Conservation (phyloP, 2,329 filamentous ascomycete species). For the Neonectria sp. region DNA sequence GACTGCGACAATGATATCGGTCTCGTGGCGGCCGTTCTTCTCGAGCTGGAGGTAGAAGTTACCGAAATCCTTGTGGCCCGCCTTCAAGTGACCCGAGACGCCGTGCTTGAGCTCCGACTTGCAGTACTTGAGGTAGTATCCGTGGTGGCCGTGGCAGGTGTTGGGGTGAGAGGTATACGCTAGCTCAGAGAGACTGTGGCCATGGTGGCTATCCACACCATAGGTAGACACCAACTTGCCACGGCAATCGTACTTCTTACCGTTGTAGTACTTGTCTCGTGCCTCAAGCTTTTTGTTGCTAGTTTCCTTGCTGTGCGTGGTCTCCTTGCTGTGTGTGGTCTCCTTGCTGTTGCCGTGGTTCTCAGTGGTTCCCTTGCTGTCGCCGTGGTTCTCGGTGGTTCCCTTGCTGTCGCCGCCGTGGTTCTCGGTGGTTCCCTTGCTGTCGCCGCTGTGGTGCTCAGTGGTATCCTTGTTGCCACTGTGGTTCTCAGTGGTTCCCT, state of each 20-base stretch:
- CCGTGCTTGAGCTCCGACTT: conserved; percentile 34
- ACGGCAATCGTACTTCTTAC: conserved; percentile 28
- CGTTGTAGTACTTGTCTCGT: conserved; percentile 42
- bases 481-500: too few species aligned
- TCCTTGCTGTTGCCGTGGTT: too few species aligned
- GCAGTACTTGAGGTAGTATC: conserved; percentile 34
- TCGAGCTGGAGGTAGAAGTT: conserved; percentile 37
- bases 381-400: too few species aligned
- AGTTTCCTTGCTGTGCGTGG: too few species aligned
- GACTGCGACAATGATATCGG: conserved; percentile 35
- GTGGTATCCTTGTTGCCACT: too few species aligned
- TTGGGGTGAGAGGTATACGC: conserved; percentile 30
- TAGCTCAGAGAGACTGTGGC: conserved; percentile 29
- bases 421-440: too few species aligned
- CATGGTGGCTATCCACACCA: conserved; percentile 22
- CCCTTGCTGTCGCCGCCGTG: too few species aligned
- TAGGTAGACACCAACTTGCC: conserved; percentile 33
- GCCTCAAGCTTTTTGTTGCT: background rate
- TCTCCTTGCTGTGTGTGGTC: too few species aligned
- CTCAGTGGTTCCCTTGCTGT: too few species aligned
- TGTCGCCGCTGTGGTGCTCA: too few species aligned
- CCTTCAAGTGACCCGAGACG: conserved; percentile 29
- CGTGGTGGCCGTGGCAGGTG: conserved; percentile 36
- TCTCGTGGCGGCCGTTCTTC: conserved; percentile 20
- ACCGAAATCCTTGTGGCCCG: conserved; percentile 27